These are phyloP conservation scores for Talaromyces pinophilus DNA, from an alignment of 2,329 filamentous ascomycete species.

Conservation along the genomic window DNA sequence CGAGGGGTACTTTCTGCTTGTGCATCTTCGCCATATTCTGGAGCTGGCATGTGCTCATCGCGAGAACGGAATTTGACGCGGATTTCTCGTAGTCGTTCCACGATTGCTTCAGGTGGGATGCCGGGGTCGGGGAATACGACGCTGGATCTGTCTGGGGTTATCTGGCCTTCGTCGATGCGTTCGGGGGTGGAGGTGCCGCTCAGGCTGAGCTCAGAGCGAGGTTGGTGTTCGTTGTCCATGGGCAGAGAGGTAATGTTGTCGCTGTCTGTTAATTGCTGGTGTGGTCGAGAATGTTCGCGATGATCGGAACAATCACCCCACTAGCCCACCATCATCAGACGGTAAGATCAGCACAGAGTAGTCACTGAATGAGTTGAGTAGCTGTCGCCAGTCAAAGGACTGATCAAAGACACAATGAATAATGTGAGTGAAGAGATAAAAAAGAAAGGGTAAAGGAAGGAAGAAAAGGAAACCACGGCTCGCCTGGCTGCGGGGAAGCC, in stretches of 20 bases:
- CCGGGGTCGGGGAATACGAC: slow-evolving; percentile 22
- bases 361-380: too few relatives aligned
- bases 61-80: slow-evolving; percentile 23
- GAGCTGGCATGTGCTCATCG: slow-evolving; percentile 21
- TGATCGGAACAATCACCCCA: slow-evolving; percentile 12
- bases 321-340: slow-evolving; percentile 14
- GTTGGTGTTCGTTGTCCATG: slow-evolving; percentile 11
- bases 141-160: slow-evolving; percentile 22
- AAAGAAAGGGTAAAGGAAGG: background rate
- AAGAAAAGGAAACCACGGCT: background rate
- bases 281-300: slow-evolving; percentile 4
- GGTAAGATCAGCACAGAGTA: background rate
- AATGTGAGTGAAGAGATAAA: background rate
- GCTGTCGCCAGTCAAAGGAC: background rate
- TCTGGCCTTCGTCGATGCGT: slow-evolving; percentile 14
- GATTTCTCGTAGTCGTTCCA: slow-evolving; percentile 18
- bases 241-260: background rate
- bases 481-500: background rate
- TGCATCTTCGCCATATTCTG: slow-evolving; percentile 19
- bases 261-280: background rate
- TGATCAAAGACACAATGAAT: background rate
- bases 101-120: slow-evolving; percentile 21
- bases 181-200: slow-evolving; percentile 13
- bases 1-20: background rate
- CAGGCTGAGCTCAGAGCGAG: background rate